phyloP scores from a whole-genome alignment of 73 alveolate genomes.

The Paramecium octaurelia region DNA sequence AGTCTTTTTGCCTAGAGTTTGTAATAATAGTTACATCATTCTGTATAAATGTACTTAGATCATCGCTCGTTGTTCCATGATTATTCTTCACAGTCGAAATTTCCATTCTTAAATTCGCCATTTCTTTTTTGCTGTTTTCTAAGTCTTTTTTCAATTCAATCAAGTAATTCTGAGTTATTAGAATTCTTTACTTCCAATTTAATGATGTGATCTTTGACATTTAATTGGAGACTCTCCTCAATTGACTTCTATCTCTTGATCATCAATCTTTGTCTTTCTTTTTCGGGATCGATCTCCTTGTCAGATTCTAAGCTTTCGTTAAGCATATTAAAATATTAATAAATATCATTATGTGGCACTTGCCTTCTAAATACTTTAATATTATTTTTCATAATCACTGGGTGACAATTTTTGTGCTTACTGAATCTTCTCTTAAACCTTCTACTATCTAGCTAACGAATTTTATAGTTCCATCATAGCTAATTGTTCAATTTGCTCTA shows the following conservation, averaged over 20 bases:
- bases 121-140: constrained; percentile 16
- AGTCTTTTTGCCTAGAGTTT: not conserved
- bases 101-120: constrained; percentile 42
- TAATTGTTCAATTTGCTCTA: not conserved
- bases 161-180: not conserved
- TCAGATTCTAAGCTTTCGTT: constrained; percentile 43
- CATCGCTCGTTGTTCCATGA: not conserved
- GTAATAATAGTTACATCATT: not conserved
- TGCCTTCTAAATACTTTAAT: not conserved
- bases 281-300: constrained; percentile 15
- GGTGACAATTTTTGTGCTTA: constrained; percentile 31
- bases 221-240: constrained; percentile 21
- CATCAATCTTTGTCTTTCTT: not conserved
- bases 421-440: not conserved
- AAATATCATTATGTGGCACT: constrained; percentile 1
- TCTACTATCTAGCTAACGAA: not conserved
- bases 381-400: constrained; percentile 13
- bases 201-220: constrained; percentile 34
- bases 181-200: constrained; percentile 25
- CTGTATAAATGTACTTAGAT: not conserved
- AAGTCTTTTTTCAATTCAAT: constrained; percentile 8
- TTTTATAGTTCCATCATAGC: not conserved
- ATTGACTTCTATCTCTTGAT: constrained; percentile 20
- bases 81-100: not conserved
- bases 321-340: constrained; percentile 1